These are phyloP conservation scores for Termitomyces sp. DNA, from an alignment of 768 basidiomycete species.

Conservation along the genomic window DNA sequence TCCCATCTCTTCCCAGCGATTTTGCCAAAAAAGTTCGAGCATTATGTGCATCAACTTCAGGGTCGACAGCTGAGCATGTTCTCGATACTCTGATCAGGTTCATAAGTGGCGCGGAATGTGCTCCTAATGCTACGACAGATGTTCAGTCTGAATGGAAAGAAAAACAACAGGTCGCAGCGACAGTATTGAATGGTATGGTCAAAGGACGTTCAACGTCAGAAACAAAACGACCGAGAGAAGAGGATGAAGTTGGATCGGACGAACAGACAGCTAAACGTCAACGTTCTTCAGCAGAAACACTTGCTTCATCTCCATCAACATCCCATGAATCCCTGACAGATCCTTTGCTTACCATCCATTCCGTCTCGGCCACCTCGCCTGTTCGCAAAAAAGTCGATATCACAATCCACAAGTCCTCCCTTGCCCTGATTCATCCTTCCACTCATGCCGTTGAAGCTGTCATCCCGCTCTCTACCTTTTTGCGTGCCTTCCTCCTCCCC, in stretches of 20 bases:
- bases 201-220: slow-evolving; percentile 19
- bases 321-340: slow-evolving; percentile 28
- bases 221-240: slow-evolving; percentile 33
- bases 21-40: slow-evolving; percentile 28
- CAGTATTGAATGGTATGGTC: slow-evolving; percentile 25
- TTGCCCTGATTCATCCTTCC: slow-evolving; percentile 49
- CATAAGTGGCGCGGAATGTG: slow-evolving; percentile 34
- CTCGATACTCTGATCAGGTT: slow-evolving; percentile 44
- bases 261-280: slow-evolving; percentile 30
- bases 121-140: slow-evolving; percentile 24
- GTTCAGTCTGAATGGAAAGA: slow-evolving; percentile 32
- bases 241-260: slow-evolving; percentile 18
- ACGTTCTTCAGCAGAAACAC: slow-evolving; percentile 19
- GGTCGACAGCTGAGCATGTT: slow-evolving; percentile 22
- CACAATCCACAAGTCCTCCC: slow-evolving; percentile 44
- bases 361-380: slow-evolving; percentile 68
- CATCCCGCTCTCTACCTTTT: slow-evolving; percentile 45
- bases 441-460: slow-evolving; percentile 47
- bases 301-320: slow-evolving; percentile 8
- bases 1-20: slow-evolving; percentile 30
- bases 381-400: slow-evolving; percentile 75
- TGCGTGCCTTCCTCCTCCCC: slow-evolving; percentile 67
- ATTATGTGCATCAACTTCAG: slow-evolving; percentile 27
- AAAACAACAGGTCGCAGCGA: slow-evolving; percentile 28
- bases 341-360: slow-evolving; percentile 55